Percentiles rank a stretch among this genome's conserved stretches.
Conservation (phyloP, 2,329 filamentous ascomycete genomes). For the Rosellinia necatrix region DNA sequence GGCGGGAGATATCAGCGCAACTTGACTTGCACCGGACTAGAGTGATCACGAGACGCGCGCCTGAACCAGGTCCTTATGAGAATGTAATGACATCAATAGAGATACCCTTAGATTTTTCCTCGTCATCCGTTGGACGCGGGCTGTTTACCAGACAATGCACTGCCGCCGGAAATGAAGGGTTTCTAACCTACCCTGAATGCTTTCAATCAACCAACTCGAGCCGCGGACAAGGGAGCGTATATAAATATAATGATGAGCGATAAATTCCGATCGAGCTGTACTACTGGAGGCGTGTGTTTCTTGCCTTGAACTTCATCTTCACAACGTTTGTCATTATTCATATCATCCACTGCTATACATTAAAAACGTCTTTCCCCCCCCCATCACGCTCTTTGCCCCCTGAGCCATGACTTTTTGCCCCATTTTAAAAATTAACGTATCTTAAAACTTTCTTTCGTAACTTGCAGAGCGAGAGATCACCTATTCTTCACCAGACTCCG, state of each 20-base stretch:
- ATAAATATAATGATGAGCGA: no score
- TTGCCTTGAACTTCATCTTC: neutral
- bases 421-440: no score
- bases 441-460: neutral
- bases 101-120: constrained; percentile 19
- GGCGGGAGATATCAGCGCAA: neutral
- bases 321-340: constrained; percentile 11
- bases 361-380: neutral
- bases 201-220: no score
- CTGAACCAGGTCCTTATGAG: neutral
- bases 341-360: constrained; percentile 17
- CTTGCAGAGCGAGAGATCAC: neutral
- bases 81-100: constrained; percentile 1
- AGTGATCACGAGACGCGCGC: neutral
- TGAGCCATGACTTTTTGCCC: no score
- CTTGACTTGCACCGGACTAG: neutral
- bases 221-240: no score
- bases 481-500: constrained; percentile 13
- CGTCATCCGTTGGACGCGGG: neutral
- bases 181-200: no score
- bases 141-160: no score
- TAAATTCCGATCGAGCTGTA: no score
- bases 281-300: no score
- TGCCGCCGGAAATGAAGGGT: neutral
- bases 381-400: neutral